Conservation (phyloP, 2,329 filamentous ascomycete species). For the Sporothrix pallida region DNA sequence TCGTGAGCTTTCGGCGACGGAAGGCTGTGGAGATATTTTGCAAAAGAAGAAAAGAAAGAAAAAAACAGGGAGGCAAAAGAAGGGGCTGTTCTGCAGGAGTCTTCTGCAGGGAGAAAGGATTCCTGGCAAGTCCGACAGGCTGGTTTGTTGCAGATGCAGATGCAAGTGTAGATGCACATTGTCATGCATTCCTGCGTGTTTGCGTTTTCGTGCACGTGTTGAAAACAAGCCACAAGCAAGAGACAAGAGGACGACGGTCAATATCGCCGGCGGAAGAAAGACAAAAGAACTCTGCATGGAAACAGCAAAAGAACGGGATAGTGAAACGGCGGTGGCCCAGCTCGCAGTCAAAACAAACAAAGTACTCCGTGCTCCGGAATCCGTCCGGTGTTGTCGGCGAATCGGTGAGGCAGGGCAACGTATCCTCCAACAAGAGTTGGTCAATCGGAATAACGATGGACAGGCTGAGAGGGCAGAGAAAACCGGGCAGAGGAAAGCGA, state of each 20-base stretch:
- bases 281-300: not conserved
- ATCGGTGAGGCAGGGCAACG: not conserved
- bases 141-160: not conserved
- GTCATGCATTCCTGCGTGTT: not conserved
- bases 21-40: not conserved
- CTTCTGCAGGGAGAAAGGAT: slow-evolving; percentile 11
- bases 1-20: not conserved
- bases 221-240: slow-evolving; percentile 1
- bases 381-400: too few species aligned
- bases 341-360: not conserved
- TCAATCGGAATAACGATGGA: slow-evolving; percentile 15
- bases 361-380: too few species aligned
- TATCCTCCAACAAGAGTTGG: slow-evolving; percentile 1
- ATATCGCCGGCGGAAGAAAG: not conserved
- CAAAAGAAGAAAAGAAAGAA: not conserved
- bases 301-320: not conserved
- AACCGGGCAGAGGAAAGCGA: slow-evolving; percentile 2
- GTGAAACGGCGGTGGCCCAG: not conserved
- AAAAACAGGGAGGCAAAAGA: not conserved
- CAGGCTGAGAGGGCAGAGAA: not conserved
- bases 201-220: not conserved
- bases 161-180: not conserved
- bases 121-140: not conserved
- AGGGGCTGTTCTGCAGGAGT: not conserved
- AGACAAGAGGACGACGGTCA: too few species aligned